Conservation (phyloP, 1,284 basidiomycete genomes). For the Porogramme epimiltina region DNA sequence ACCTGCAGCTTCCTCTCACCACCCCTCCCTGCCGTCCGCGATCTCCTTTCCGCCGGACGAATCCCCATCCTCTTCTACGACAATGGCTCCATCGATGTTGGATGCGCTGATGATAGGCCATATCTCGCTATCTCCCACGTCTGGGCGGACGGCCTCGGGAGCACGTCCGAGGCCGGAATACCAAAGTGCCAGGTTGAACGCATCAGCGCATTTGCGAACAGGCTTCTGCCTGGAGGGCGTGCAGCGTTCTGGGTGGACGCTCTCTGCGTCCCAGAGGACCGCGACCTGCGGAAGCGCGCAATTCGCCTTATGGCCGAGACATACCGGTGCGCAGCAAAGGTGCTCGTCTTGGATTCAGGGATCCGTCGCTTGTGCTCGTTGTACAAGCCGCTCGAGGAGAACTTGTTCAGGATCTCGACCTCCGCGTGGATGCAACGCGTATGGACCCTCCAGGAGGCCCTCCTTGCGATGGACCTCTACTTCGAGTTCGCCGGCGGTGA, state of each 20-base stretch:
- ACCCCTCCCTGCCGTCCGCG: no score
- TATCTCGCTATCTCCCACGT: conserved; percentile 10
- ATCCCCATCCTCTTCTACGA: no score
- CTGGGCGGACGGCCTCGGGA: conserved; percentile 13
- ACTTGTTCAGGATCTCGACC: conserved; percentile 4
- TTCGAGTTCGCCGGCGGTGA: conserved; percentile 10
- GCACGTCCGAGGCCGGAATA: conserved; percentile 9
- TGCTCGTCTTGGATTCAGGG: conserved; percentile 6
- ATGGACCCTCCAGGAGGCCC: conserved; percentile 14
- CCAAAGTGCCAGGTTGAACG: conserved; percentile 9
- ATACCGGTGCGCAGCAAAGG: conserved; percentile 1
- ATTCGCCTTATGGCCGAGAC: conserved; percentile 7
- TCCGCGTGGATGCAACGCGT: conserved; percentile 15
- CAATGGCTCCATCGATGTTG: no score
- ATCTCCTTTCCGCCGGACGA: no score
- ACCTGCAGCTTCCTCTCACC: no score
- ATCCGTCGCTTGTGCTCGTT: not conserved
- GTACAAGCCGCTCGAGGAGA: not conserved
- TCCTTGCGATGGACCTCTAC: conserved; percentile 5
- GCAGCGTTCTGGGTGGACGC: conserved; percentile 11
- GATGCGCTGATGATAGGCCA: not conserved
- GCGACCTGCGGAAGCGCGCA: conserved; percentile 2
- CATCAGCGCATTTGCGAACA: not conserved
- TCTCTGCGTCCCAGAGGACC: conserved; percentile 7
- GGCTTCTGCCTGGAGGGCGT: not conserved